These are phyloP conservation scores for Prosopis cineraria DNA, from an alignment of 306 rosid species.

Conservation along the genomic window DNA sequence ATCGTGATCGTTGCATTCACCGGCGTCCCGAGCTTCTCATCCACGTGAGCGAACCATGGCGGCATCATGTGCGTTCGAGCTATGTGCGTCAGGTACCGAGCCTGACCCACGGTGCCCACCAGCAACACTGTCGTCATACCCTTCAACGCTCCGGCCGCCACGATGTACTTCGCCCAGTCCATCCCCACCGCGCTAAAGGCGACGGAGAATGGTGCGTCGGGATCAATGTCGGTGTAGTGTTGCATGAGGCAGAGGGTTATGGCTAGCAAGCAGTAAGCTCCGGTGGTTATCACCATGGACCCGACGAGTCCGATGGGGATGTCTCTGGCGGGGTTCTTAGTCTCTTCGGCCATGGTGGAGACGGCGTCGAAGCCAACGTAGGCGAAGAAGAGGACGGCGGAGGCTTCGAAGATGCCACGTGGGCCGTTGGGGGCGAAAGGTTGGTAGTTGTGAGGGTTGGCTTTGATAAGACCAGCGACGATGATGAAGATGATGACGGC, in stretches of 20 bases:
- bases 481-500: slow-evolving; percentile 63
- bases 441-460: slow-evolving; percentile 54
- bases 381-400: slow-evolving; percentile 85
- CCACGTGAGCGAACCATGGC: slow-evolving; percentile 78
- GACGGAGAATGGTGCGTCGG: slow-evolving; percentile 59
- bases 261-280: slow-evolving; percentile 57
- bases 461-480: slow-evolving; percentile 68
- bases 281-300: slow-evolving; percentile 63
- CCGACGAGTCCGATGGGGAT: slow-evolving; percentile 87
- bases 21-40: slow-evolving; percentile 69
- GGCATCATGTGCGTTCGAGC: slow-evolving; percentile 95
- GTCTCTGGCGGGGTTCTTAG: slow-evolving; percentile 74
- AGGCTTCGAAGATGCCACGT: slow-evolving; percentile 63
- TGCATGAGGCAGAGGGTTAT: slow-evolving; percentile 80
- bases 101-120: slow-evolving; percentile 77
- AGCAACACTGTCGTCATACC: slow-evolving; percentile 88
- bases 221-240: slow-evolving; percentile 2
- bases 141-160: slow-evolving; percentile 75
- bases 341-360: slow-evolving; percentile 87
- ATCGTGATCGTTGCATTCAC: slow-evolving; percentile 70
- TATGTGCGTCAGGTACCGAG: slow-evolving; percentile 83
- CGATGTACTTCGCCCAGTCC: slow-evolving; percentile 91
- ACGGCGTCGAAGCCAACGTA: slow-evolving; percentile 85
- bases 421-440: slow-evolving; percentile 39
- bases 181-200: slow-evolving; percentile 72